A percentile compares a stretch with the other conserved stretches of the same genome.
Evolutionary conservation across 176 grass and related monocot species (phyloP).

Genomic region (Ensete glaucum): DNA sequence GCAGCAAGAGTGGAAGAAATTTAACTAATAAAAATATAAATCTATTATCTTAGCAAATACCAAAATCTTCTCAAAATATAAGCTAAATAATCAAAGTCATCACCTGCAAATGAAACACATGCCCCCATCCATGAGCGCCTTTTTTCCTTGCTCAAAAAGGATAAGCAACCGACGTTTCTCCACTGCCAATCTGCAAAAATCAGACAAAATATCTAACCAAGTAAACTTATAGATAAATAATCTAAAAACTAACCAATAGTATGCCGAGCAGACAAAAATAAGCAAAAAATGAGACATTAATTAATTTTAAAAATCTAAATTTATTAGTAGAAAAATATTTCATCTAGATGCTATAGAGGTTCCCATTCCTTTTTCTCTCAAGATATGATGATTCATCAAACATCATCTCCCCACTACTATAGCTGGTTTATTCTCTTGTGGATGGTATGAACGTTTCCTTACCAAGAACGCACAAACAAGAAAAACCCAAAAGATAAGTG

Average conservation of each 20-base stretch:
- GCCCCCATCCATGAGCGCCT: slow-evolving; percentile 72
- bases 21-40: not conserved
- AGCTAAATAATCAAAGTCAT: slow-evolving; percentile 19
- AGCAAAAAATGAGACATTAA: no score
- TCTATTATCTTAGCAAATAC: not conserved
- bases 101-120: slow-evolving; percentile 47
- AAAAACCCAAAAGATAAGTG: no score
- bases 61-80: not conserved
- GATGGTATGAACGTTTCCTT: no score
- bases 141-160: slow-evolving; percentile 65
- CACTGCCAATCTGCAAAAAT: slow-evolving; percentile 38
- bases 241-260: not conserved
- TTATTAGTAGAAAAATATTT: no score
- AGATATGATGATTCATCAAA: no score
- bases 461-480: no score
- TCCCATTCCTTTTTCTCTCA: no score
- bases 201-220: not conserved
- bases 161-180: slow-evolving; percentile 60
- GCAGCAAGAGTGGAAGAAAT: not conserved
- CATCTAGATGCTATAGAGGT: no score
- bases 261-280: not conserved
- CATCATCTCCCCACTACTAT: no score
- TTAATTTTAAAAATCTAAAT: no score
- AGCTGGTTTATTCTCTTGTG: no score
- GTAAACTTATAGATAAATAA: slow-evolving; percentile 6